A percentile compares a stretch with the other conserved stretches of the same genome.
Conservation (phyloP, 768 basidiomycete genomes). For the Agaricus sinodeliciosus region DNA sequence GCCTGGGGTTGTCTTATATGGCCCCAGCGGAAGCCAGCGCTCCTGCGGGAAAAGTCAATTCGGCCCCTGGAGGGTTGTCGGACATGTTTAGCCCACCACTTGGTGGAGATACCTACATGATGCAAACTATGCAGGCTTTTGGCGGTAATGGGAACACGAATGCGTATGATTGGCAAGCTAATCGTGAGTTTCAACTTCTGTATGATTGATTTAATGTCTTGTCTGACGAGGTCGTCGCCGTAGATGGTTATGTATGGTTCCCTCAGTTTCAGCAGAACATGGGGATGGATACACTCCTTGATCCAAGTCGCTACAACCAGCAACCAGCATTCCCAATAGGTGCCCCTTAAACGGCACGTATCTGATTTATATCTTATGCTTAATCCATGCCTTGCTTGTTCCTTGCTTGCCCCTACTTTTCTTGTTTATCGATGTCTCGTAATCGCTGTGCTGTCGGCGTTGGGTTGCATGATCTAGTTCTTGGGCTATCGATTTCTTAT, state of each 20-base stretch:
- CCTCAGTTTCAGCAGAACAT: constrained; percentile 34
- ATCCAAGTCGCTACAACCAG: background rate
- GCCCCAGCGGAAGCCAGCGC: constrained; percentile 11
- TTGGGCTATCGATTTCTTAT: too few relatives aligned
- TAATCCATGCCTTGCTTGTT: background rate
- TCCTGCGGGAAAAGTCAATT: background rate
- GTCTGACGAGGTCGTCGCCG: background rate
- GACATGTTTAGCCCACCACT: constrained; percentile 48
- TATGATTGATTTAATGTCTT: background rate
- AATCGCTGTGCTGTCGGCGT: too few relatives aligned
- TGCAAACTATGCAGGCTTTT: constrained; percentile 52
- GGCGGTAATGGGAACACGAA: constrained; percentile 49
- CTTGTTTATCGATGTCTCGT: too few relatives aligned
- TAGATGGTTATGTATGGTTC: constrained; percentile 33
- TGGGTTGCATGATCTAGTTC: too few relatives aligned
- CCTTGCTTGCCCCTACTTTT: too few relatives aligned
- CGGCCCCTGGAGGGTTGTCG: constrained; percentile 14
- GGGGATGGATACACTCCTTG: constrained; percentile 20
- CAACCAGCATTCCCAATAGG: background rate
- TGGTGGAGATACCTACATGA: constrained; percentile 51
- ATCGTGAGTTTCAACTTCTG: background rate
- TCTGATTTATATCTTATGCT: background rate
- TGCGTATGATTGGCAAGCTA: constrained; percentile 36
- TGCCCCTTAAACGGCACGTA: background rate
- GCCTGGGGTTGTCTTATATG: constrained; percentile 18